Conservation (phyloP, 768 basidiomycete species). For the Xanthoconium stramineum region DNA sequence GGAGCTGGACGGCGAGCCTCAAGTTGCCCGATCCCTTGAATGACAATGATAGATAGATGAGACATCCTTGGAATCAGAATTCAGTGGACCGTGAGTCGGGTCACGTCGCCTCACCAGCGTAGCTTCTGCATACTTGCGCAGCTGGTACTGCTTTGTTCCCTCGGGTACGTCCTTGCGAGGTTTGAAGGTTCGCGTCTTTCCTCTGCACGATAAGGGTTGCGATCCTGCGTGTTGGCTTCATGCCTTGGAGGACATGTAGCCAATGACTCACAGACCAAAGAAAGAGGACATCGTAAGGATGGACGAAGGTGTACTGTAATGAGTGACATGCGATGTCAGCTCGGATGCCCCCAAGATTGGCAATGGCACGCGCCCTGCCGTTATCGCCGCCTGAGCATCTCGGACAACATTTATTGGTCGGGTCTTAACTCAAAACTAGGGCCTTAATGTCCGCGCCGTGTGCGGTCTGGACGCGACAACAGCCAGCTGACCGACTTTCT, state of each 20-base stretch:
- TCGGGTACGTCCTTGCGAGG: slow-evolving; percentile 93
- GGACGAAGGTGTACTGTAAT: slow-evolving; percentile 8
- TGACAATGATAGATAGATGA: neutral
- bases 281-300: slow-evolving; percentile 69
- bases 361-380: neutral
- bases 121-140: slow-evolving; percentile 97
- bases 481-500: too few species aligned
- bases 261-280: slow-evolving; percentile 70
- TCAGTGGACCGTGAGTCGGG: neutral
- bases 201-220: slow-evolving; percentile 42
- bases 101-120: slow-evolving; percentile 56
- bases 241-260: neutral
- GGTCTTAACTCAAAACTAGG: too few species aligned
- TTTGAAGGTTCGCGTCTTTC: slow-evolving; percentile 93
- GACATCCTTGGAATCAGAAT: slow-evolving; percentile 11
- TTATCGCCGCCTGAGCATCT: too few species aligned
- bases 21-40: slow-evolving; percentile 92
- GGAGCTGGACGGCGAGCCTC: slow-evolving; percentile 85
- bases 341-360: slow-evolving; percentile 15
- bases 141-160: slow-evolving; percentile 96
- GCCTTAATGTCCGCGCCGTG: neutral
- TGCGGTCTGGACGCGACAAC: too few species aligned
- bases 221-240: slow-evolving; percentile 13
- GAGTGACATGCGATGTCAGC: slow-evolving; percentile 2
- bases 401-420: too few species aligned